Conservation (phyloP, 441 rosid species). For the Theobroma grandiflorum region DNA sequence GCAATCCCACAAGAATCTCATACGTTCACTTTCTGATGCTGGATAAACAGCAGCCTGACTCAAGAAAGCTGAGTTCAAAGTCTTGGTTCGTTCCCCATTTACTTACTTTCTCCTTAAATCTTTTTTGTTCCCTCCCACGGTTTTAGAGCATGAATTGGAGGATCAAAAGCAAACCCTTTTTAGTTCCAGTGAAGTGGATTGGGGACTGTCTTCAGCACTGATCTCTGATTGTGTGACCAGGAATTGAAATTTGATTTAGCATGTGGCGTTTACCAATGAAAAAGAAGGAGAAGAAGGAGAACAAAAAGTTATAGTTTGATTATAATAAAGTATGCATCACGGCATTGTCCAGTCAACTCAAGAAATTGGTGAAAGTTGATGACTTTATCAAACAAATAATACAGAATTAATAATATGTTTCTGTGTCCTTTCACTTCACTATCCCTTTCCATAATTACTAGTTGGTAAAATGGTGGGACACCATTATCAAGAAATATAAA, state of each 20-base stretch:
- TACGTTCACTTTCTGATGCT: slow-evolving; percentile 11
- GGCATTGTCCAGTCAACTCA: slow-evolving; percentile 41
- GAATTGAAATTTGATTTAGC: slow-evolving; percentile 14
- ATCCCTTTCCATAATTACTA: slow-evolving; percentile 19
- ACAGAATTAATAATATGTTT: slow-evolving; percentile 11
- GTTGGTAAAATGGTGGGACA: slow-evolving; percentile 32
- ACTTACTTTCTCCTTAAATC: background rate
- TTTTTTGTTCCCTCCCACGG: too few relatives aligned
- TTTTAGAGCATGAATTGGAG: slow-evolving; percentile 3
- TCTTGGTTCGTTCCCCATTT: background rate
- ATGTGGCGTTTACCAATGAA: slow-evolving; percentile 7
- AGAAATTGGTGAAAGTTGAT: slow-evolving; percentile 31
- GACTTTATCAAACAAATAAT: slow-evolving; percentile 27
- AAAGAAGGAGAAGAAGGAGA: background rate
- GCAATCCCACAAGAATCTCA: background rate
- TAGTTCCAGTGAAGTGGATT: slow-evolving; percentile 34
- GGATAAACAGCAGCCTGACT: background rate
- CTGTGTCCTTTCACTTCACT: background rate
- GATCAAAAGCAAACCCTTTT: slow-evolving; percentile 32
- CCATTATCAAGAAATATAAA: slow-evolving; percentile 12
- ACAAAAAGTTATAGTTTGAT: background rate
- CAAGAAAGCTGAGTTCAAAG: background rate
- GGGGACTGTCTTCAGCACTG: background rate
- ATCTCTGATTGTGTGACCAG: slow-evolving; percentile 34
- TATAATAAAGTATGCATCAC: background rate